These are phyloP conservation scores for Solanum ossicruentum DNA, from an alignment of 257 asterid genomes.

Conservation along the genomic window DNA sequence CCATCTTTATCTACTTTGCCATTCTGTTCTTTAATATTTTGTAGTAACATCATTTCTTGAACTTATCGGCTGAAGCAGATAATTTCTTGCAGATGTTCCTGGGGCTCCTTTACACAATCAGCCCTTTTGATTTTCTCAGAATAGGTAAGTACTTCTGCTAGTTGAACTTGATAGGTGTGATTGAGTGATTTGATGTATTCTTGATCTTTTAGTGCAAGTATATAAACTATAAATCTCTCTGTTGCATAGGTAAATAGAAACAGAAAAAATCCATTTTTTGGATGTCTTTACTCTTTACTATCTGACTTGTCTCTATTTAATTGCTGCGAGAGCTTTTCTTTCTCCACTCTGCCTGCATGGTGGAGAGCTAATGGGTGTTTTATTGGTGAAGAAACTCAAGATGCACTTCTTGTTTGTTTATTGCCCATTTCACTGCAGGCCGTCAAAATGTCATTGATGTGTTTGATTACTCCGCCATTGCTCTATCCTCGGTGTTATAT, in stretches of 20 bases:
- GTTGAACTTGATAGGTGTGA: not conserved
- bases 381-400: not conserved
- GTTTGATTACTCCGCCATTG: slow-evolving; percentile 45
- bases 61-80: not conserved
- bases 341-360: not conserved
- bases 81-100: slow-evolving; percentile 44
- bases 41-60: not conserved
- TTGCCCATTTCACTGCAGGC: slow-evolving; percentile 22
- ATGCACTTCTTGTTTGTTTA: not conserved
- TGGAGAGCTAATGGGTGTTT: not conserved
- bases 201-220: not conserved
- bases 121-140: slow-evolving; percentile 61
- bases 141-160: slow-evolving; percentile 28
- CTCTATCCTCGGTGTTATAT: slow-evolving; percentile 34
- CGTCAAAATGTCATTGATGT: slow-evolving; percentile 28
- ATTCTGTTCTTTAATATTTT: not conserved
- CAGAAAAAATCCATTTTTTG: not conserved
- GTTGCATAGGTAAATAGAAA: not conserved
- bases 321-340: not conserved
- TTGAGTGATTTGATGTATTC: not conserved
- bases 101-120: slow-evolving; percentile 44
- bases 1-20: not conserved
- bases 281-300: not conserved
- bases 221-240: not conserved
- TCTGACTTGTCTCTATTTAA: not conserved